phyloP scores from a whole-genome alignment of 2,329 filamentous ascomycete genomes.

The Sporothrix pallida region DNA sequence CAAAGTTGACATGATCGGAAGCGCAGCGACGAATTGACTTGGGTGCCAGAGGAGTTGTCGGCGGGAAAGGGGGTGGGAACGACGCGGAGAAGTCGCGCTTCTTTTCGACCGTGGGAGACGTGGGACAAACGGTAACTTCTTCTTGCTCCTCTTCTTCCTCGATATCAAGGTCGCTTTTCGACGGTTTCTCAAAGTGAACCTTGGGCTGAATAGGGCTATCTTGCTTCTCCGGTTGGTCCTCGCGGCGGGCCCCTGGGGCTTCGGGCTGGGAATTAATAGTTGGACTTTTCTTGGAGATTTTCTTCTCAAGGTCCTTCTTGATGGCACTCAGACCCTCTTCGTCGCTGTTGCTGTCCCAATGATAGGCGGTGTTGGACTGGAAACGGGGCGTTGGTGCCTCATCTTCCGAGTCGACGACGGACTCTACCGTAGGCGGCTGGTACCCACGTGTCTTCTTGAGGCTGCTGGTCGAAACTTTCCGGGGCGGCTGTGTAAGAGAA shows the following conservation, averaged over 20 bases:
- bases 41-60: not conserved
- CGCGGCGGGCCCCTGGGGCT: too few species aligned
- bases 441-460: constrained; percentile 24
- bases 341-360: not conserved
- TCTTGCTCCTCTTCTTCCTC: not conserved
- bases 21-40: constrained; percentile 11
- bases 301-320: not conserved
- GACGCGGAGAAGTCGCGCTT: not conserved
- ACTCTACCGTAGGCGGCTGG: constrained; percentile 35
- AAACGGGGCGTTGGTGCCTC: not conserved
- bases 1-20: constrained; percentile 22
- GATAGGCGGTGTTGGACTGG: not conserved
- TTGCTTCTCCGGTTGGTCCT: too few species aligned
- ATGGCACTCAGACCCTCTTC: not conserved
- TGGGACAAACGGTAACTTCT: too few species aligned
- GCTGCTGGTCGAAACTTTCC: not conserved
- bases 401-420: constrained; percentile 32
- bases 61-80: not conserved
- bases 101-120: not conserved
- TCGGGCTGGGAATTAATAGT: not conserved
- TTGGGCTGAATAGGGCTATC: not conserved
- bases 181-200: constrained; percentile 3
- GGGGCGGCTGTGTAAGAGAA: not conserved
- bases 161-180: not conserved
- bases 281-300: not conserved